Percentiles rank a stretch among this genome's conserved stretches.
phyloP scores from a whole-genome alignment of 1,284 basidiomycete genomes.

The Heterobasidion occidentale region DNA sequence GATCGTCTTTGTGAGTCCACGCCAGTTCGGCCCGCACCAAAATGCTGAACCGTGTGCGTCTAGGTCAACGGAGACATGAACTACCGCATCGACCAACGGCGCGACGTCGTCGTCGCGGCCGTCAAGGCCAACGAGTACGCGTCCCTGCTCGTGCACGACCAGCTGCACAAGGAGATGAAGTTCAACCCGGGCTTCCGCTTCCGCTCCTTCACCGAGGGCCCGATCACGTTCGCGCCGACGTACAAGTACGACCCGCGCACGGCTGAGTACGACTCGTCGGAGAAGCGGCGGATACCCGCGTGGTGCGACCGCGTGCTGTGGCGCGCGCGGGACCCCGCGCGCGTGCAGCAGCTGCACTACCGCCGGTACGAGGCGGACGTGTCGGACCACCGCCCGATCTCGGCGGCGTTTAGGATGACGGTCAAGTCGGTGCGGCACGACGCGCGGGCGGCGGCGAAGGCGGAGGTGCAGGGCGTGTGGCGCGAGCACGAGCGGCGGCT shows the following conservation, averaged over 20 bases:
- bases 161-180: slow-evolving; percentile 84
- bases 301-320: slow-evolving; percentile 96
- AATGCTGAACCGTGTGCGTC: background rate
- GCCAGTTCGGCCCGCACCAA: background rate
- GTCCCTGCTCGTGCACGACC: slow-evolving; percentile 73
- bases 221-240: slow-evolving; percentile 79
- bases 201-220: slow-evolving; percentile 77
- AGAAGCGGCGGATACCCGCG: slow-evolving; percentile 84
- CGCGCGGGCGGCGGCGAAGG: slow-evolving; percentile 45
- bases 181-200: slow-evolving; percentile 83
- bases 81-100: slow-evolving; percentile 89
- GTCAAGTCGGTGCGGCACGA: slow-evolving; percentile 67
- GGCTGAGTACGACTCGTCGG: slow-evolving; percentile 78
- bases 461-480: slow-evolving; percentile 54
- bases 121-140: slow-evolving; percentile 60
- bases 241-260: slow-evolving; percentile 92
- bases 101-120: slow-evolving; percentile 71
- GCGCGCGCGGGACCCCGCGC: slow-evolving; percentile 49
- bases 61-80: slow-evolving; percentile 81
- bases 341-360: slow-evolving; percentile 63
- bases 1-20: slow-evolving; percentile 73
- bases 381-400: slow-evolving; percentile 83
- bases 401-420: slow-evolving; percentile 65
- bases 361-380: slow-evolving; percentile 76
- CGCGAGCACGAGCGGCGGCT: slow-evolving; percentile 43